These are phyloP conservation scores for Nemania sp. DNA, from an alignment of 2,329 filamentous ascomycete species.

Conservation along the genomic window DNA sequence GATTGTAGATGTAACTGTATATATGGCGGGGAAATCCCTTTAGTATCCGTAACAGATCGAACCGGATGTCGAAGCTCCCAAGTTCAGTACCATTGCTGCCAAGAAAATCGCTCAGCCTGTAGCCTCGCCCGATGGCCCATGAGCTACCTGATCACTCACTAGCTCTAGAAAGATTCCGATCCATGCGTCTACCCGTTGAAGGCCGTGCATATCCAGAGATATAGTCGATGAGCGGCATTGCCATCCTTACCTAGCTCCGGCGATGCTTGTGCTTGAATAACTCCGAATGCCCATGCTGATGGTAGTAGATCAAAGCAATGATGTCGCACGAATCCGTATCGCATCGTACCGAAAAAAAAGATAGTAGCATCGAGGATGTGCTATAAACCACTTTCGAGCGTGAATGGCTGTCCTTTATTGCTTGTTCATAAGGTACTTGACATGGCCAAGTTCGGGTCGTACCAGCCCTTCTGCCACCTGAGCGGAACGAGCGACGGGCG, in stretches of 20 bases:
- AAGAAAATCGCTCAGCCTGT: neutral
- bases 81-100: neutral
- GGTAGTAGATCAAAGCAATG: neutral
- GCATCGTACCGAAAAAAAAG: neutral
- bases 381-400: neutral
- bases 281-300: neutral
- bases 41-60: neutral
- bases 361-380: neutral
- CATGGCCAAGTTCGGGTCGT: neutral
- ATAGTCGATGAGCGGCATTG: neutral
- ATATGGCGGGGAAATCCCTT: conserved; percentile 1
- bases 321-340: neutral
- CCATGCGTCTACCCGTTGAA: neutral
- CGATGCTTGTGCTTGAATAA: neutral
- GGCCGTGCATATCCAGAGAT: neutral
- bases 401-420: neutral
- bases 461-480: neutral
- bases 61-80: neutral
- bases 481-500: neutral
- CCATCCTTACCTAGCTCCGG: neutral
- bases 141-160: neutral
- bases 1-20: neutral
- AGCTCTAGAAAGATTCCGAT: neutral
- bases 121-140: neutral
- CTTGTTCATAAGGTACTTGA: neutral